Conservation (phyloP, 2,329 filamentous ascomycete genomes). For the Talaromyces atroroseus region DNA sequence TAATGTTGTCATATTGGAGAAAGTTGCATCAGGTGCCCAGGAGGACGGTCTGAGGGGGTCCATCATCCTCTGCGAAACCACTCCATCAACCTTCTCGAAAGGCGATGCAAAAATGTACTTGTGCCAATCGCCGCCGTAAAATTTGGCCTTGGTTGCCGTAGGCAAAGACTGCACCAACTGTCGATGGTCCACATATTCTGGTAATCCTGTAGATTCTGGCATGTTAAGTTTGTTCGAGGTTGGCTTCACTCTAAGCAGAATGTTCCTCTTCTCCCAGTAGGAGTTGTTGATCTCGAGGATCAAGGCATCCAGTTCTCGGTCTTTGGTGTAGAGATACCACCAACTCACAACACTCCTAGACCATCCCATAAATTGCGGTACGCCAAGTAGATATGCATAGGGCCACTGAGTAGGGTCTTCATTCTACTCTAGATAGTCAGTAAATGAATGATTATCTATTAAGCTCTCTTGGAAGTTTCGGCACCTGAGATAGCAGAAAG, state of each 20-base stretch:
- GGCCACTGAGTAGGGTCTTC: slow-evolving; percentile 10
- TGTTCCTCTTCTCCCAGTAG: slow-evolving; percentile 14
- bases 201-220: background rate
- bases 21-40: background rate
- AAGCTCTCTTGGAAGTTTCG: too few species aligned
- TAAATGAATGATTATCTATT: background rate
- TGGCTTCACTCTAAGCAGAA: slow-evolving; percentile 9
- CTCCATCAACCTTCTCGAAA: slow-evolving; percentile 8
- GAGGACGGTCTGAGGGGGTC: background rate
- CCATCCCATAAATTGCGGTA: slow-evolving; percentile 14
- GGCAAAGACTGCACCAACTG: background rate
- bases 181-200: background rate
- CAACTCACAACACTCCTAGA: slow-evolving; percentile 14
- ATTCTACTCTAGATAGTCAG: background rate
- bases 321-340: slow-evolving; percentile 16
- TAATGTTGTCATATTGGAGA: slow-evolving; percentile 2
- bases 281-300: slow-evolving; percentile 19
- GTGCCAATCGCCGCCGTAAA: slow-evolving; percentile 1
- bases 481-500: slow-evolving; percentile 1
- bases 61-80: slow-evolving; percentile 2
- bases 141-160: background rate
- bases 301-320: slow-evolving; percentile 10
- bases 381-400: slow-evolving; percentile 14
- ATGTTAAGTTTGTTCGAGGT: slow-evolving; percentile 8
- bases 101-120: slow-evolving; percentile 9